Percentiles rank a stretch among this genome's conserved stretches.
These are phyloP conservation scores for Magnusiomyces tetraspermus DNA, from an alignment of 1,139 yeast species.

Conservation along the genomic window DNA sequence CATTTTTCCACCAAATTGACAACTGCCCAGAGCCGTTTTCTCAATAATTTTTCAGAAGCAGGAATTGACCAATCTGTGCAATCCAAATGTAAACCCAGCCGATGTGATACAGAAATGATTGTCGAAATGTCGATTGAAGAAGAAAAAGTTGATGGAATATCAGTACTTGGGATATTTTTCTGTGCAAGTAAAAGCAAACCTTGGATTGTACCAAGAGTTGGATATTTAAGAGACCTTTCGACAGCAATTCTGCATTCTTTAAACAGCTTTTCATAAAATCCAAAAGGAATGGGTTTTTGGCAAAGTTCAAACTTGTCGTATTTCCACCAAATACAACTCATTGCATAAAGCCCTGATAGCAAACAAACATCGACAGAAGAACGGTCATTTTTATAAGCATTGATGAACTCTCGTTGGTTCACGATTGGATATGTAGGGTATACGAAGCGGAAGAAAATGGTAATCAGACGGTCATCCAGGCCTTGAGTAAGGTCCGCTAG, in stretches of 20 bases:
- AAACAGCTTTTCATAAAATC: constrained; percentile 26
- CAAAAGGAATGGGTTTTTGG: constrained; percentile 28
- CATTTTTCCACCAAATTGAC: constrained; percentile 32
- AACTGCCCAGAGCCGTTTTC: constrained; percentile 31
- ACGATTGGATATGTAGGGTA: constrained; percentile 34
- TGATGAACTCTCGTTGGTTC: constrained; percentile 29
- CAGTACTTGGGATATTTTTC: constrained; percentile 28
- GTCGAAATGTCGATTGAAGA: constrained; percentile 28
- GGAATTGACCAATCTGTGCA: constrained; percentile 30
- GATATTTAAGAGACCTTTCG: constrained; percentile 29
- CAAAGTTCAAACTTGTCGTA: constrained; percentile 30
- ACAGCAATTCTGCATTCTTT: constrained; percentile 27
- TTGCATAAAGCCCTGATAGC: constrained; percentile 30
- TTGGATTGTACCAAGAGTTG: constrained; percentile 39
- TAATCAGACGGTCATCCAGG: constrained; percentile 28
- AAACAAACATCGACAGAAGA: constrained; percentile 29
- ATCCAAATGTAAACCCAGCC: constrained; percentile 32
- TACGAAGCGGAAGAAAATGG: constrained; percentile 30
- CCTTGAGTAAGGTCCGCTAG: constrained; percentile 21
- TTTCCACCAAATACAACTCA: constrained; percentile 34
- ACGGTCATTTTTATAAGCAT: constrained; percentile 26
- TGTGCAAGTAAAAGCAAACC: constrained; percentile 34
- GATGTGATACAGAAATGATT: constrained; percentile 28
- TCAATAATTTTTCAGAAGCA: constrained; percentile 25
- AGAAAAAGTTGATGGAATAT: constrained; percentile 28